These are phyloP conservation scores for Russula ochroleuca DNA, from an alignment of 768 basidiomycete genomes.

Conservation along the genomic window DNA sequence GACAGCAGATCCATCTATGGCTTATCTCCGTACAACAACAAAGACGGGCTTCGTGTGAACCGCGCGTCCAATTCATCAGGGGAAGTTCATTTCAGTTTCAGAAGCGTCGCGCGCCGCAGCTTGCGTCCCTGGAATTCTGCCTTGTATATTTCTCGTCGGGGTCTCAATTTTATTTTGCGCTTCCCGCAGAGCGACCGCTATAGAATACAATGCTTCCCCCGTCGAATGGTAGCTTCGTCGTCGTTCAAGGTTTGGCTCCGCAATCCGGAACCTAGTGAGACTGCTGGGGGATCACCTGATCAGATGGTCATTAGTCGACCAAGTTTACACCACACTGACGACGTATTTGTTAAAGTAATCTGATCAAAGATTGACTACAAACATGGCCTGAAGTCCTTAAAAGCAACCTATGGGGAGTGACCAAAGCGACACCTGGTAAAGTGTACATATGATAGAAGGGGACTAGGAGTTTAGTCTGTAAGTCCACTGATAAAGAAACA, in stretches of 20 bases:
- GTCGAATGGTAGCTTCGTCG: neutral
- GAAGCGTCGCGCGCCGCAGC: neutral
- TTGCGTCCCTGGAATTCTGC: neutral
- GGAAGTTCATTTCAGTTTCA: neutral
- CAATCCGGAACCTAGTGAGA: too few relatives aligned
- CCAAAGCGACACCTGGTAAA: neutral
- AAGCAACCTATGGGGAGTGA: neutral
- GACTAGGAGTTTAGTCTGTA: neutral
- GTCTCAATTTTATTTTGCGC: neutral
- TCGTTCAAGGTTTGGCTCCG: too few relatives aligned
- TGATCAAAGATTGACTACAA: neutral
- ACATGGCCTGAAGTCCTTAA: neutral
- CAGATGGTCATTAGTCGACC: neutral
- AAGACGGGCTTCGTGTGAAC: neutral
- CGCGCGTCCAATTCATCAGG: neutral
- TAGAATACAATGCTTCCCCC: too few relatives aligned
- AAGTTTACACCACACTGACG: neutral
- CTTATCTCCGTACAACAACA: slow-evolving; percentile 16
- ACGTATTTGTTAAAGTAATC: neutral
- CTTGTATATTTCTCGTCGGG: neutral
- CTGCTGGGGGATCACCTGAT: neutral
- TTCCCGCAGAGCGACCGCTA: too few relatives aligned
- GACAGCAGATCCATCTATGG: slow-evolving; percentile 8
- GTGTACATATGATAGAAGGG: neutral
- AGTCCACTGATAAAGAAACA: neutral